Evolutionary conservation across 176 grass and related monocot genomes (phyloP).

Genomic region (Oryza meridionalis): DNA sequence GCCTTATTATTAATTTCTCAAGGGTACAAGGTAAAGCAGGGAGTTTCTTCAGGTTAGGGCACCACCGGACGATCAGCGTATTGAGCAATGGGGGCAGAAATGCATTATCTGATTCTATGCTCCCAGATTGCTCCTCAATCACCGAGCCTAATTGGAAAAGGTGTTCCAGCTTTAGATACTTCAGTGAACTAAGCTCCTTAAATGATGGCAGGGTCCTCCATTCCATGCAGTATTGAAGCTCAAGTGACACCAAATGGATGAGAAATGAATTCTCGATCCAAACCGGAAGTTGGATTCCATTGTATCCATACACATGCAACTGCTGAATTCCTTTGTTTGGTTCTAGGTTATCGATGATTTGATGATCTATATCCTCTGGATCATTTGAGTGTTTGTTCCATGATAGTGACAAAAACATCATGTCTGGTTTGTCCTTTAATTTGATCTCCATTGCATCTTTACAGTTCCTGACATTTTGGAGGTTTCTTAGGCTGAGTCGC

Average conservation of each 20-base stretch:
- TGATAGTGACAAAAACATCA: conserved; percentile 29
- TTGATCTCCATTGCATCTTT: conserved; percentile 32
- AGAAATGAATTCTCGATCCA: conserved; percentile 41
- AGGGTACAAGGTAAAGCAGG: conserved; percentile 36
- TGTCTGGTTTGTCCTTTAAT: conserved; percentile 19
- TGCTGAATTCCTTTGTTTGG: conserved; percentile 32
- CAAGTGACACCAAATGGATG: conserved; percentile 39
- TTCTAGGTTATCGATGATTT: conserved; percentile 24
- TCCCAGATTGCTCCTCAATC: conserved; percentile 1
- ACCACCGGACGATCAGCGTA: conserved; percentile 1
- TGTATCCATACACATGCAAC: conserved; percentile 22
- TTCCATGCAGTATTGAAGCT: conserved; percentile 9
- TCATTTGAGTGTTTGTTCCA: conserved; percentile 30
- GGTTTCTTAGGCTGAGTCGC: conserved; percentile 13
- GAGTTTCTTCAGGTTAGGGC: conserved; percentile 29
- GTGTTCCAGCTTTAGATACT: neutral
- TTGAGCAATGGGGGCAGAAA: conserved; percentile 28
- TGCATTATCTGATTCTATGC: neutral
- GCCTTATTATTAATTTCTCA: conserved; percentile 13
- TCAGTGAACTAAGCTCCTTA: conserved; percentile 33
- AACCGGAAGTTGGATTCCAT: conserved; percentile 2
- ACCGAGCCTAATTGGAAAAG: conserved; percentile 11
- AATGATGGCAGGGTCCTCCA: conserved; percentile 35
- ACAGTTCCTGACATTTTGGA: conserved; percentile 17
- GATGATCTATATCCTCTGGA: neutral